phyloP scores from a whole-genome alignment of 345 rosid genomes.

The Corchorus capsularis region DNA sequence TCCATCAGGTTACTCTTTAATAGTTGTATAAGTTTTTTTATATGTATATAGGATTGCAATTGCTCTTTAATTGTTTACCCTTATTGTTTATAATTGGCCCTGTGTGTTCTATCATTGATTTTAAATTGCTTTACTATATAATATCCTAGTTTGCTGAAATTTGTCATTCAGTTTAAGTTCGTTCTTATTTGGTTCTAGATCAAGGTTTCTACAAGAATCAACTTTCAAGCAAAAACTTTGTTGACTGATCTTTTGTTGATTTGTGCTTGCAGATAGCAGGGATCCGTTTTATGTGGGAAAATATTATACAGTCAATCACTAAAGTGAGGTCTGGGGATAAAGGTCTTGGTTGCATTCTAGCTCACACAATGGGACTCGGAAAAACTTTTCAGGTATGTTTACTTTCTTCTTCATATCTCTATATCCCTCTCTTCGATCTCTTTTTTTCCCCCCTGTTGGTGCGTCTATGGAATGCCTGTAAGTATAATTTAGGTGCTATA shows the following conservation, averaged over 20 bases:
- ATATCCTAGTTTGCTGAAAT: neutral
- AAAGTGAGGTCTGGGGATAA: slow-evolving; percentile 89
- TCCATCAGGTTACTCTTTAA: slow-evolving; percentile 75
- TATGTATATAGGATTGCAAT: neutral
- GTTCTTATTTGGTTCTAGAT: neutral
- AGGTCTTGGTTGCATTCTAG: slow-evolving; percentile 99
- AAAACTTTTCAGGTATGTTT: slow-evolving; percentile 92
- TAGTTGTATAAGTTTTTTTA: neutral
- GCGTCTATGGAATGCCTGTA: neutral
- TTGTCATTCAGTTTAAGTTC: neutral
- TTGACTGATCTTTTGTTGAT: slow-evolving; percentile 19
- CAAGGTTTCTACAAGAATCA: neutral
- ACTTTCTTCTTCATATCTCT: neutral
- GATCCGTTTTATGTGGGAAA: slow-evolving; percentile 98
- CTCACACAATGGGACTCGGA: slow-evolving; percentile 99
- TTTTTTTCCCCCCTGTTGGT: neutral
- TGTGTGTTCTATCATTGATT: neutral
- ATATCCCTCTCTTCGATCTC: neutral
- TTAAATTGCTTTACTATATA: neutral
- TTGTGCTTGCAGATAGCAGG: slow-evolving; percentile 77
- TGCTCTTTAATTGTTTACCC: neutral
- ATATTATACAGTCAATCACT: slow-evolving; percentile 82
- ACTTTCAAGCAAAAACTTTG: neutral
- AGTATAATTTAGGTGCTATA: neutral
- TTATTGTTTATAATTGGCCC: neutral